Base-by-base conservation (phyloP, 805 yeast species). In the Kockiozyma suomiensis region DNA sequence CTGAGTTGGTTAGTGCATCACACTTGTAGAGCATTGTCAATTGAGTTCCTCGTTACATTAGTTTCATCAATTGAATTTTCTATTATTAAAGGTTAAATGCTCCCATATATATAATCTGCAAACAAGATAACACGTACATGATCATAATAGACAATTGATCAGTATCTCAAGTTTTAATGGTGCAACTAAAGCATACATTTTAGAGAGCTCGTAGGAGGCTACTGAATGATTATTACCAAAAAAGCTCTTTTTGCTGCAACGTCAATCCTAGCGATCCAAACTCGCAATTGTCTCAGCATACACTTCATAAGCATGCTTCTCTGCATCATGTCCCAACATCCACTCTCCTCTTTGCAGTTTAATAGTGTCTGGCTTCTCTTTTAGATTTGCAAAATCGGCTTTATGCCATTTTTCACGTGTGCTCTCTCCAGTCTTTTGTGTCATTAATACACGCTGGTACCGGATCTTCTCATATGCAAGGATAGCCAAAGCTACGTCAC, bases 301-400 rank as follows among this genome's bases (percentile, higher is more conserved):
- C 12, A 47, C 50, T 25, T 32, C 40, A 17, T 47, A 47, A n/a
- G 50, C 50, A 47, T 47, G 50, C n/a, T 2, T 47, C 23, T 47
- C 50, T 12, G 50, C 50, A 47, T 47, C 50, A 17, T 47, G 50
- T 8, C 41, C 50, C 38, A 47, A 23, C 21, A 47, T 8, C 50
- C 50, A 47, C 25, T 32, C 50, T 13, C 30, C 41, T 30, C 50
- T 2, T 26, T 32, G 50, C 50, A 47, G n/a, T 23, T 33, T 47
- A 12, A 47, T 30, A 12, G 38, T 10, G 23, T 47, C 50, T 13
- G 50, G 50, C 15, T 32, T 19, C 12, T 32, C 41, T 32, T 47
- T 47, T 28, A 47, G 21, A 15, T 47, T 47, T 13, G 23, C 7
- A 21, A 47, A 47, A 23, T 47, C 50, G 2, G 50, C 50, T 30